Percentiles rank a stretch among this genome's conserved stretches.
Conservation (phyloP, 306 rosid genomes). For the Urtica urens region DNA sequence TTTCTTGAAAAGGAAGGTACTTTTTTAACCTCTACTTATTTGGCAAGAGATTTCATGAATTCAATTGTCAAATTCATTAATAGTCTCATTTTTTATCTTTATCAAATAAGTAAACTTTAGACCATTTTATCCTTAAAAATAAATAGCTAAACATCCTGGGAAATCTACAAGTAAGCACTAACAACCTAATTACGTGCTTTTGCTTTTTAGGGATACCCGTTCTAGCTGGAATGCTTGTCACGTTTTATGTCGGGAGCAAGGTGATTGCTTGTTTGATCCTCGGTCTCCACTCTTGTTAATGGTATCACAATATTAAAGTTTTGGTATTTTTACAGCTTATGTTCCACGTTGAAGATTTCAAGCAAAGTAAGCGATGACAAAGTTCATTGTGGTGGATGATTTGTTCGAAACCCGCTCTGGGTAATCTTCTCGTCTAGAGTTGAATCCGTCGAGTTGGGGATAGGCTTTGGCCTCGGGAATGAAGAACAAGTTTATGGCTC, state of each 20-base stretch:
- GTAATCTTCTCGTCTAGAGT: too few relatives aligned
- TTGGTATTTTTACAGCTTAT: conserved; percentile 43
- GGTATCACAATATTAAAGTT: background rate
- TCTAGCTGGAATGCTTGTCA: conserved; percentile 59
- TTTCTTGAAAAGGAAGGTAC: conserved; percentile 66
- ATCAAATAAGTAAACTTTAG: too few relatives aligned
- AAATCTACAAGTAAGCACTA: too few relatives aligned
- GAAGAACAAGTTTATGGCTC: too few relatives aligned
- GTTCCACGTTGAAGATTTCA: conserved; percentile 71
- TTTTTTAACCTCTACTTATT: conserved; percentile 4
- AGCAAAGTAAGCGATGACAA: conserved; percentile 24
- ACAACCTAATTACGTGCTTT: conserved; percentile 15
- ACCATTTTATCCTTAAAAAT: too few relatives aligned
- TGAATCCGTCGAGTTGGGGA: too few relatives aligned
- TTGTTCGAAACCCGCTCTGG: too few relatives aligned
- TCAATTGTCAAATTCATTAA: background rate
- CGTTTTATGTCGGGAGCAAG: conserved; percentile 88
- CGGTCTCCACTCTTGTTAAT: background rate
- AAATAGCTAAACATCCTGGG: too few relatives aligned
- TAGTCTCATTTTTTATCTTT: too few relatives aligned
- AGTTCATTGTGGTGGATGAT: too few relatives aligned
- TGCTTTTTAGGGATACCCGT: conserved; percentile 58
- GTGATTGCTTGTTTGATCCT: conserved; percentile 21
- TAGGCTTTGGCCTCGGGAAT: too few relatives aligned
- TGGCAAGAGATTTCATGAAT: background rate